phyloP scores from a whole-genome alignment of 768 basidiomycete species.

The Boletus reticulatus region DNA sequence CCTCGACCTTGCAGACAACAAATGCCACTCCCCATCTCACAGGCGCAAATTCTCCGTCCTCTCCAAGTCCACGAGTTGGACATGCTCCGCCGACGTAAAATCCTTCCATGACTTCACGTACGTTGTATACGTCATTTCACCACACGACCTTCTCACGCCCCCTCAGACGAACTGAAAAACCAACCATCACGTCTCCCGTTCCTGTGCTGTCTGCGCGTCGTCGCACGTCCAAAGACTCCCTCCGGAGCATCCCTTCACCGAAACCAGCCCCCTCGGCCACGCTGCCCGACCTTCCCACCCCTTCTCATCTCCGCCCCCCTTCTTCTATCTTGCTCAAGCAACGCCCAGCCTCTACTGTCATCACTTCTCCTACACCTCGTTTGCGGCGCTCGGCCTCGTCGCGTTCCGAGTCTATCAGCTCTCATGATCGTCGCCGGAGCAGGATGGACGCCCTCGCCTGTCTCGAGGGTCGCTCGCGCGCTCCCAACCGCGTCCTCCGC shows the following conservation, averaged over 20 bases:
- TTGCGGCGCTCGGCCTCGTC: constrained; percentile 15
- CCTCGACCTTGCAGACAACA: constrained; percentile 61
- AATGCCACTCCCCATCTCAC: constrained; percentile 39
- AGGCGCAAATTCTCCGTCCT: constrained; percentile 33
- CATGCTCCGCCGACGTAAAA: constrained; percentile 14
- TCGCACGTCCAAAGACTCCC: constrained; percentile 39
- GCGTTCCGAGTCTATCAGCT: constrained; percentile 41
- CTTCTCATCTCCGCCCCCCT: neutral
- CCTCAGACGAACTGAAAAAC: constrained; percentile 27
- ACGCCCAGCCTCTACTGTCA: constrained; percentile 16
- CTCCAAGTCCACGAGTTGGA: constrained; percentile 32
- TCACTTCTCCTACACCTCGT: constrained; percentile 14
- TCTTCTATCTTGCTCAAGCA: neutral
- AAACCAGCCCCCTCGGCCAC: constrained; percentile 57
- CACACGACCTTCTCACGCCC: neutral
- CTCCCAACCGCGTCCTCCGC: constrained; percentile 19
- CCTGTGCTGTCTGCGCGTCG: constrained; percentile 17
- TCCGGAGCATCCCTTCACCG: constrained; percentile 54
- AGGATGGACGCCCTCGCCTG: constrained; percentile 61
- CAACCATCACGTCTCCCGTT: constrained; percentile 13
- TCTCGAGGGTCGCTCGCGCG: constrained; percentile 52
- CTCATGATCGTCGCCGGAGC: constrained; percentile 45
- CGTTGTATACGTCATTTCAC: neutral
- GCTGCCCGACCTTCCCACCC: constrained; percentile 44
- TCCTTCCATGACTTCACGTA: constrained; percentile 14